Evolutionary conservation across 108 stramenopile genomes (phyloP).

Genomic region (Thalassiosira profunda): DNA sequence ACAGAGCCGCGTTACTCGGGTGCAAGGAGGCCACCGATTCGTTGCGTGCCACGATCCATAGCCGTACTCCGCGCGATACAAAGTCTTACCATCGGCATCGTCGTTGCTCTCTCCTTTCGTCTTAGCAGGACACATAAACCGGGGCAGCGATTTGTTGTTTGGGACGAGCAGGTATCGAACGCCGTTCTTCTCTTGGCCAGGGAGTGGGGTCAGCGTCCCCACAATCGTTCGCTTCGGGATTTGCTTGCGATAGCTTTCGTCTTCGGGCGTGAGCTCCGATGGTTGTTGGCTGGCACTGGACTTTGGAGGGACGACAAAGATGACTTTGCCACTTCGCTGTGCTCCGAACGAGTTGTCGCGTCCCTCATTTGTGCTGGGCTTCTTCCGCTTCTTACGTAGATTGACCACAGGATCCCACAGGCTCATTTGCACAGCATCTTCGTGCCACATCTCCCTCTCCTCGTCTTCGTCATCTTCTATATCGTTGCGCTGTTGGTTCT

Average conservation of each 20-base stretch:
- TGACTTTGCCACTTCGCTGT: conserved; percentile 66
- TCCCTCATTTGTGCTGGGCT: conserved; percentile 3
- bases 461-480: conserved; percentile 19
- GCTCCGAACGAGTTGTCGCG: not conserved
- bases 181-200: too few relatives aligned
- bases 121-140: conserved; percentile 52
- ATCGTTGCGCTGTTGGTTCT: not conserved
- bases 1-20: conserved; percentile 64
- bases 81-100: conserved; percentile 21
- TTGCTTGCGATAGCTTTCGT: conserved; percentile 24
- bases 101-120: conserved; percentile 28
- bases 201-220: conserved; percentile 58
- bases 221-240: conserved; percentile 62
- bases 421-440: conserved; percentile 71
- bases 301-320: conserved; percentile 70
- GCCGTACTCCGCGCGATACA: conserved; percentile 69
- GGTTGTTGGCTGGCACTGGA: conserved; percentile 34
- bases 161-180: conserved; percentile 59
- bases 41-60: conserved; percentile 67
- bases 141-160: conserved; percentile 64
- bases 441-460: conserved; percentile 69
- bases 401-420: conserved; percentile 85
- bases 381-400: conserved; percentile 37
- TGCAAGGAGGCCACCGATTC: conserved; percentile 84
- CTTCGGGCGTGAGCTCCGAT: conserved; percentile 33